Evolutionary conservation across 164 flowering plant genomes (phyloP).

Genomic region (Umbellularia californica): DNA sequence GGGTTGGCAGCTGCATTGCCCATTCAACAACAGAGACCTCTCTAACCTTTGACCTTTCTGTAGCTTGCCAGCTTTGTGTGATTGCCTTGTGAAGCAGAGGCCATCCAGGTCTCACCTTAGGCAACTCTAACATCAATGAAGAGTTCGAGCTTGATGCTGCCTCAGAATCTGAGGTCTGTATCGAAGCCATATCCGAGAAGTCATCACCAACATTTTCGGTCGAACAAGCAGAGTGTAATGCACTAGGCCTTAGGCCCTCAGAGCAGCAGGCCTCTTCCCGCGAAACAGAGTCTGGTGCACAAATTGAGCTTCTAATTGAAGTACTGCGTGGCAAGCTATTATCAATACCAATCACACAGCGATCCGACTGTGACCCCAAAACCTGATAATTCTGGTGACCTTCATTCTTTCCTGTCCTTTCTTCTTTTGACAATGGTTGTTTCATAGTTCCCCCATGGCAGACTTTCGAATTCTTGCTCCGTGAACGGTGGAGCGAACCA

Average conservation of each 20-base stretch:
- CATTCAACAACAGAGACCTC: conserved; percentile 71
- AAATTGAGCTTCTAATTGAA: conserved; percentile 32
- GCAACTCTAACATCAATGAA: conserved; percentile 29
- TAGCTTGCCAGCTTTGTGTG: conserved; percentile 15
- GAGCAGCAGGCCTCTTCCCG: conserved; percentile 7
- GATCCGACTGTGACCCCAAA: conserved; percentile 13
- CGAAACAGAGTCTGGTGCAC: conserved; percentile 23
- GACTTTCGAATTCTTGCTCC: conserved; percentile 33
- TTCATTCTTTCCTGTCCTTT: not conserved
- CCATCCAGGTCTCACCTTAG: conserved; percentile 82
- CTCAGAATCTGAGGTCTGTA: conserved; percentile 29
- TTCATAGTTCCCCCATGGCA: conserved; percentile 14
- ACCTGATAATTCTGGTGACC: not conserved
- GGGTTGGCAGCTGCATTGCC: conserved; percentile 58
- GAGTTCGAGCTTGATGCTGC: conserved; percentile 36
- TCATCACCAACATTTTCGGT: conserved; percentile 26
- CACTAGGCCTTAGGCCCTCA: not conserved
- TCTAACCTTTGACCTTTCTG: conserved; percentile 15
- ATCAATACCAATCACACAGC: not conserved
- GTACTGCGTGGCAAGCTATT: not conserved
- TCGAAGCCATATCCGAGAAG: conserved; percentile 63
- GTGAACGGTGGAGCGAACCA: conserved; percentile 13
- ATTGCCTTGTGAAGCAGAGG: conserved; percentile 59
- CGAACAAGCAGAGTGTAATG: not conserved
- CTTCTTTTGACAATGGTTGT: not conserved